phyloP scores from a whole-genome alignment of 2,329 filamentous ascomycete genomes.

The Hypoxylon sp. region DNA sequence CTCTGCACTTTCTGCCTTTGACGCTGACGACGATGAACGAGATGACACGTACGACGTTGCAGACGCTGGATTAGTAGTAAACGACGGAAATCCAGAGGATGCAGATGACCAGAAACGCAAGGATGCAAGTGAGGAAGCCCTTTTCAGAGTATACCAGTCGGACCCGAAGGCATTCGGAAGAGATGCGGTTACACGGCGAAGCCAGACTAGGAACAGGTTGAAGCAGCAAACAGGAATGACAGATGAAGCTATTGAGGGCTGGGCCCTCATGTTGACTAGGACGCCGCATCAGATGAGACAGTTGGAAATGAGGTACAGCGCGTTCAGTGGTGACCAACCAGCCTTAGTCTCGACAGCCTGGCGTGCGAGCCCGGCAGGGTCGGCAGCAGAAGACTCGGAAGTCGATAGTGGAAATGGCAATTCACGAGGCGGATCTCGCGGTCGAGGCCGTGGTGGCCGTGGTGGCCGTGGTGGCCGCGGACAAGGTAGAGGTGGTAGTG shows the following conservation, averaged over 20 bases:
- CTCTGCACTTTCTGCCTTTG: conserved; percentile 88
- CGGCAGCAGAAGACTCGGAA: conserved; percentile 71
- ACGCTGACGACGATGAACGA: conserved; percentile 94
- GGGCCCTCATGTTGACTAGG: conserved; percentile 87
- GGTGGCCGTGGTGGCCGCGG: conserved; percentile 65
- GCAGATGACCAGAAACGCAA: conserved; percentile 60
- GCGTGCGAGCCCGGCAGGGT: conserved; percentile 66
- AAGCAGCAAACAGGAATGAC: conserved; percentile 88
- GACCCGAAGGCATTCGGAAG: conserved; percentile 78
- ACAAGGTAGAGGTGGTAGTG: conserved; percentile 63
- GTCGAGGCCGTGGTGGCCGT: conserved; percentile 63
- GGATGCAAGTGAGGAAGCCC: conserved; percentile 75
- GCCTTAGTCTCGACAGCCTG: conserved; percentile 78
- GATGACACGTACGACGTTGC: conserved; percentile 96
- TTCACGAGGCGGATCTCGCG: conserved; percentile 61
- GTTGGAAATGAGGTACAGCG: conserved; percentile 78
- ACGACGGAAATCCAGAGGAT: conserved; percentile 73
- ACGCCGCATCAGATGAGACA: conserved; percentile 77
- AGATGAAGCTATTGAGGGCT: conserved; percentile 94
- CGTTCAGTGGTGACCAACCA: conserved; percentile 76
- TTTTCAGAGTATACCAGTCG: conserved; percentile 81
- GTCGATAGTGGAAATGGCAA: conserved; percentile 59
- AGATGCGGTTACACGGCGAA: conserved; percentile 77
- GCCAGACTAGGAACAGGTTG: conserved; percentile 73
- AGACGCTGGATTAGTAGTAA: conserved; percentile 91